These are phyloP conservation scores for Fragilariopsis cylindrus DNA, from an alignment of 108 stramenopile species.

Conservation along the genomic window DNA sequence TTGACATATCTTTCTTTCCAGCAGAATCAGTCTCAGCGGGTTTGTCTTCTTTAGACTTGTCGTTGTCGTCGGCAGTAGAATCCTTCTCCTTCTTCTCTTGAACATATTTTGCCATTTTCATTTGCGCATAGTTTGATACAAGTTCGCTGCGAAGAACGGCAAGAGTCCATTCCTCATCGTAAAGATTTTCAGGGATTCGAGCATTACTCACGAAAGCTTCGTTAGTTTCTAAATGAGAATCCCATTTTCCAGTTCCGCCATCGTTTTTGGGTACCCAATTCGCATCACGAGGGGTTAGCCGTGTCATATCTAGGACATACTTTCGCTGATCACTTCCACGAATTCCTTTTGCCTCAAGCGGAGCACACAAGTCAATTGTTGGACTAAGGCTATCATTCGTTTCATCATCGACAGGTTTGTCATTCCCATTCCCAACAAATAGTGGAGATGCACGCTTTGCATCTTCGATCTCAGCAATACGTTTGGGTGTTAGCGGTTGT, in stretches of 20 bases:
- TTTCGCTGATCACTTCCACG: constrained; percentile 86
- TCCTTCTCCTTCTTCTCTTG: constrained; percentile 34
- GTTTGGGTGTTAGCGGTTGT: constrained; percentile 57
- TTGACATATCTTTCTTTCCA: constrained; percentile 39
- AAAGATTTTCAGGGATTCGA: constrained; percentile 43
- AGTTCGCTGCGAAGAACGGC: constrained; percentile 86
- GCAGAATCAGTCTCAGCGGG: constrained; percentile 23
- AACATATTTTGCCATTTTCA: constrained; percentile 54
- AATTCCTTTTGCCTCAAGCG: constrained; percentile 93
- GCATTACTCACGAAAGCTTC: not conserved
- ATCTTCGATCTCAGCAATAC: constrained; percentile 55
- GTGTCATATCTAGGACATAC: constrained; percentile 90
- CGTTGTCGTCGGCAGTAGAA: constrained; percentile 30
- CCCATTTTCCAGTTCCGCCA: constrained; percentile 83
- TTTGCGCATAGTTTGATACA: constrained; percentile 62
- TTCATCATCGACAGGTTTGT: constrained; percentile 29
- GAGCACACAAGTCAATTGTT: constrained; percentile 53
- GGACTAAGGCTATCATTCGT: constrained; percentile 27
- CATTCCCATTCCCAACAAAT: constrained; percentile 11
- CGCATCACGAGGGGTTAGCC: constrained; percentile 93
- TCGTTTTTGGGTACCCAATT: constrained; percentile 82
- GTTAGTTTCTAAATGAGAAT: constrained; percentile 24
- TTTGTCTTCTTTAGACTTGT: constrained; percentile 27
- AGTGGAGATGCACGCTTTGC: constrained; percentile 25
- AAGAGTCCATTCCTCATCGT: constrained; percentile 80